These are phyloP conservation scores for Thraustochytrium sp. DNA, from an alignment of 352 stramenopile genomes.

Conservation along the genomic window DNA sequence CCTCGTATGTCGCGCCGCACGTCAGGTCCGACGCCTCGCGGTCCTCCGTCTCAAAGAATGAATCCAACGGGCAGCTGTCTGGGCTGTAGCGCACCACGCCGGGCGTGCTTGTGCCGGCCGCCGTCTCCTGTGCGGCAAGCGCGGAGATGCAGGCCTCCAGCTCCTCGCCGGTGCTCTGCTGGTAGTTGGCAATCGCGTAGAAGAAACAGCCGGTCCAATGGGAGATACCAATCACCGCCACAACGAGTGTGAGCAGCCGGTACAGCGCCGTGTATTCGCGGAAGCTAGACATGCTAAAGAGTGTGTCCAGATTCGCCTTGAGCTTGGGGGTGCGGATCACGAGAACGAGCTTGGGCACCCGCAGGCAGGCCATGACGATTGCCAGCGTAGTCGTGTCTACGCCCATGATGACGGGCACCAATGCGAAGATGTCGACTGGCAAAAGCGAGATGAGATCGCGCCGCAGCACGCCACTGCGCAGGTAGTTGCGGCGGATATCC, in stretches of 20 bases:
- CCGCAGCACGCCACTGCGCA: background rate
- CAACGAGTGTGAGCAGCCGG: constrained; percentile 17
- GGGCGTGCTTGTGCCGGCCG: background rate
- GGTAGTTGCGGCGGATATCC: constrained; percentile 17
- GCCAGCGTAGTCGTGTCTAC: background rate
- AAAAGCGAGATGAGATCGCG: background rate
- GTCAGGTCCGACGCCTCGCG: background rate
- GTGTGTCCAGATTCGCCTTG: constrained; percentile 22
- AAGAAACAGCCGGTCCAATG: constrained; percentile 41
- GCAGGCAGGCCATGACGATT: background rate
- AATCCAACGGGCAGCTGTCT: background rate
- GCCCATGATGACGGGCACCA: background rate
- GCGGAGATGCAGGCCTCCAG: background rate
- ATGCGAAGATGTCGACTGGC: background rate
- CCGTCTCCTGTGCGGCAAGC: background rate
- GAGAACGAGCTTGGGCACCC: constrained; percentile 29
- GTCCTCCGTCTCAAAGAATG: background rate
- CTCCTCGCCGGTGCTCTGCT: background rate
- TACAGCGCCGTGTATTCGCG: constrained; percentile 4
- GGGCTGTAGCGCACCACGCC: background rate
- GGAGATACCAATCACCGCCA: constrained; percentile 30
- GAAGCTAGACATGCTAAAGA: constrained; percentile 34
- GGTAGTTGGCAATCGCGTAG: constrained; percentile 33
- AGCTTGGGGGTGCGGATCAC: background rate
- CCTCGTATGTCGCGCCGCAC: constrained; percentile 13